phyloP scores from a whole-genome alignment of 2,329 filamentous ascomycete genomes.

The Phyllosticta capitalensis region DNA sequence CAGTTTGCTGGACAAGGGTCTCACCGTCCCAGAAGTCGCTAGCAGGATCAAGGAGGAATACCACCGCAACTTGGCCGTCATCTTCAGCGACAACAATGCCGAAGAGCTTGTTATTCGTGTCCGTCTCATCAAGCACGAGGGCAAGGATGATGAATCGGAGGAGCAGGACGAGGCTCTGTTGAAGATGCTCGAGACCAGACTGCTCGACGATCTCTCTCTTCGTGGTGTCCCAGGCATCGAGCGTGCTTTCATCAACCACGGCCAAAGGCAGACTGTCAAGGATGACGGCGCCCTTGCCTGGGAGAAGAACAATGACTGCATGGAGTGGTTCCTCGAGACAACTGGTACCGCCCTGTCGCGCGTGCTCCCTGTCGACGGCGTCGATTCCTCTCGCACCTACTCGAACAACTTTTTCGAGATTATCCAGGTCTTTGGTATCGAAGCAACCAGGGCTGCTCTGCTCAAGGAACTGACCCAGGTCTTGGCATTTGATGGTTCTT shows the following conservation, averaged over 20 bases:
- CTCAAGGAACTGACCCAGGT: slow-evolving; percentile 85
- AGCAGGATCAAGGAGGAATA: slow-evolving; percentile 84
- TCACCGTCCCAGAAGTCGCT: slow-evolving; percentile 86
- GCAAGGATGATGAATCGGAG: slow-evolving; percentile 67
- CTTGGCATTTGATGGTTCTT: slow-evolving; percentile 95
- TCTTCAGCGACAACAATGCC: slow-evolving; percentile 97
- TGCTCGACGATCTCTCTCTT: slow-evolving; percentile 82
- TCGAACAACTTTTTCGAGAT: slow-evolving; percentile 95
- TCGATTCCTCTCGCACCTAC: slow-evolving; percentile 76
- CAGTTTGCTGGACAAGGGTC: slow-evolving; percentile 88
- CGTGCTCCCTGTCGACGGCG: slow-evolving; percentile 77
- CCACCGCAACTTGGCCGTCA: slow-evolving; percentile 72
- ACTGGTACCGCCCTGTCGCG: slow-evolving; percentile 78
- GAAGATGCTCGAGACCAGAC: slow-evolving; percentile 82
- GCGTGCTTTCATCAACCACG: slow-evolving; percentile 74
- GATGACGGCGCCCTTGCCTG: slow-evolving; percentile 57
- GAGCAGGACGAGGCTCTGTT: slow-evolving; percentile 63
- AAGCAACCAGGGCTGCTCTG: slow-evolving; percentile 79
- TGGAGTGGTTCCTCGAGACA: slow-evolving; percentile 94
- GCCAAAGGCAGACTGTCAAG: slow-evolving; percentile 42
- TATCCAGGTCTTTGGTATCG: slow-evolving; percentile 90
- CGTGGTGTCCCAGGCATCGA: slow-evolving; percentile 85
- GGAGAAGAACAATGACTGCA: slow-evolving; percentile 60
- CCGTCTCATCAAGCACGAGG: slow-evolving; percentile 56
- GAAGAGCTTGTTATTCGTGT: slow-evolving; percentile 92